phyloP scores from a whole-genome alignment of 108 stramenopile species.

The Stephanodiscus triporus region DNA sequence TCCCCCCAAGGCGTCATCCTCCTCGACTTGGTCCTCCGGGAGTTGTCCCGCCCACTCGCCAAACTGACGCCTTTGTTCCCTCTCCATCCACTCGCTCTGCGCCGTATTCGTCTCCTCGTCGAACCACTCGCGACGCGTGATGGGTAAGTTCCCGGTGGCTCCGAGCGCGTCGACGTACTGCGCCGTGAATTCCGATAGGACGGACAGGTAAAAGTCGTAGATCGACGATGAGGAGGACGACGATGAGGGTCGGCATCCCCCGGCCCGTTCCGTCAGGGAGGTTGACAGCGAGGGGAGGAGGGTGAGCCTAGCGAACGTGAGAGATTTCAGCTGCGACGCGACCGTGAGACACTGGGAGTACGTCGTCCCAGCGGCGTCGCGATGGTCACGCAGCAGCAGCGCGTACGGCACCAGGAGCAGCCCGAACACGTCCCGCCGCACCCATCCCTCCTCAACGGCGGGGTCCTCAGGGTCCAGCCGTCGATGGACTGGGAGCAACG shows the following conservation, averaged over 20 bases:
- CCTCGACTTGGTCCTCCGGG: slow-evolving; percentile 15
- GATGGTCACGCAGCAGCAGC: slow-evolving; percentile 54
- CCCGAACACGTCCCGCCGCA: slow-evolving; percentile 74
- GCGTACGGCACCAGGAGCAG: slow-evolving; percentile 68
- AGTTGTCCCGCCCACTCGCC: slow-evolving; percentile 55
- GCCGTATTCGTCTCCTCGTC: slow-evolving; percentile 67
- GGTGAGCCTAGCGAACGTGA: slow-evolving; percentile 71
- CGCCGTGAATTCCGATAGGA: slow-evolving; percentile 68
- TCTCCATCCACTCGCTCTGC: slow-evolving; percentile 53
- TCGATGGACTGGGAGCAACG: slow-evolving; percentile 53
- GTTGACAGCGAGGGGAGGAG: slow-evolving; percentile 62
- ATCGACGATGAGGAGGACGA: slow-evolving; percentile 23
- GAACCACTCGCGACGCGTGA: slow-evolving; percentile 71
- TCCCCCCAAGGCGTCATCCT: slow-evolving; percentile 38
- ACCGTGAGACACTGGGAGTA: slow-evolving; percentile 57
- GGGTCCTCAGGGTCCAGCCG: slow-evolving; percentile 48
- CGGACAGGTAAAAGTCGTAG: slow-evolving; percentile 69
- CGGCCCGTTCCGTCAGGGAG: slow-evolving; percentile 13
- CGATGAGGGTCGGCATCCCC: slow-evolving; percentile 12
- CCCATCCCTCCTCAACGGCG: slow-evolving; percentile 53
- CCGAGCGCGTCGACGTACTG: slow-evolving; percentile 67
- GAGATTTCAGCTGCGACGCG: slow-evolving; percentile 63
- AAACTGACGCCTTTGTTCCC: slow-evolving; percentile 64
- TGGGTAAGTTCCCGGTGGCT: slow-evolving; percentile 59
- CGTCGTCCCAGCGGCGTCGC: slow-evolving; percentile 21